phyloP scores from a whole-genome alignment of 192 early-diverging fungal genomes.

The Coemansia asiatica region DNA sequence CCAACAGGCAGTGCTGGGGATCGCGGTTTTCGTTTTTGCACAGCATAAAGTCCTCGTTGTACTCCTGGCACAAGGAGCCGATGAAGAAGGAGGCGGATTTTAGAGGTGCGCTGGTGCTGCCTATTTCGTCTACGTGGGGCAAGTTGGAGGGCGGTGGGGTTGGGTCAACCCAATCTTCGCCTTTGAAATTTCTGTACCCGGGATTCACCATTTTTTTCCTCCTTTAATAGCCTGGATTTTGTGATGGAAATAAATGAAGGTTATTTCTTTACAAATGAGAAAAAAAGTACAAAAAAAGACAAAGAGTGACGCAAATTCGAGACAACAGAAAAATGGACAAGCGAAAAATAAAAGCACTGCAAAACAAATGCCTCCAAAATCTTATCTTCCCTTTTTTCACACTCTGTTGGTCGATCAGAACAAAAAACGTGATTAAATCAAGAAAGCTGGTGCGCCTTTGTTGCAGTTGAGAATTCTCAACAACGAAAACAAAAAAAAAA shows the following conservation, averaged over 20 bases:
- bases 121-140: conserved; percentile 81
- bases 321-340: too few species aligned
- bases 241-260: too few species aligned
- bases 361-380: too few species aligned
- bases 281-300: too few species aligned
- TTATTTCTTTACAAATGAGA: too few species aligned
- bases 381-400: too few species aligned
- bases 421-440: not conserved
- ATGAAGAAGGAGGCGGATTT: conserved; percentile 93
- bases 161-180: conserved; percentile 77
- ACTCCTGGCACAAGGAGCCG: conserved; percentile 84
- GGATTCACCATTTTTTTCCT: conserved; percentile 43
- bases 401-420: too few species aligned
- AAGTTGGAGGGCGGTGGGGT: conserved; percentile 71
- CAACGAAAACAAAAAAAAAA: too few species aligned
- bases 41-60: conserved; percentile 94
- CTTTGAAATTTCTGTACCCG: conserved; percentile 47
- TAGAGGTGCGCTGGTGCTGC: conserved; percentile 87
- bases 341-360: too few species aligned
- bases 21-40: conserved; percentile 92
- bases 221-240: too few species aligned
- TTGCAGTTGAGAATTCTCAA: not conserved
- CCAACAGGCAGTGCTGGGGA: conserved; percentile 87
- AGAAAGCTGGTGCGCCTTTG: too few species aligned
- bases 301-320: too few species aligned